Evolutionary conservation across 495 filamentous ascomycete species (phyloP).

Genomic region (Gamarada debralockiae): DNA sequence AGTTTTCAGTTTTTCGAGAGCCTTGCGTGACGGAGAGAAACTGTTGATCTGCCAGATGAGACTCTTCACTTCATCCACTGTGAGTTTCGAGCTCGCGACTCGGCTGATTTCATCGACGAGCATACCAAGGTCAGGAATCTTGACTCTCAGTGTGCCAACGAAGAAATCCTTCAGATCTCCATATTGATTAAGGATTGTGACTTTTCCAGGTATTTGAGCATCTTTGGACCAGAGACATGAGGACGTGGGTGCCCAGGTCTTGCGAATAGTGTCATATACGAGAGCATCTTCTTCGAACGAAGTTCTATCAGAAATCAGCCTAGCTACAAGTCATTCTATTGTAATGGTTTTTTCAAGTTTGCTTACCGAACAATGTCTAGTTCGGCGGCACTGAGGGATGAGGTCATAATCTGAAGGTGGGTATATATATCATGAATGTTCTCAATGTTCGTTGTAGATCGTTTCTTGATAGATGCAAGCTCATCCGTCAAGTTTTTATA

Average conservation of each 20-base stretch:
- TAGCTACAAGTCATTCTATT: constrained; percentile 1
- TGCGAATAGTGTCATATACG: not conserved
- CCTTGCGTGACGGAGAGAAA: not conserved
- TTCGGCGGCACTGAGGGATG: not conserved
- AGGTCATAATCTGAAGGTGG: too few relatives aligned
- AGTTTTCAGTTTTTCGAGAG: not conserved
- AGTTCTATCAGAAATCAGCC: constrained; percentile 1
- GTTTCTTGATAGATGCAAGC: constrained; percentile 1
- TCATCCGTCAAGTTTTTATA: constrained; percentile 2
- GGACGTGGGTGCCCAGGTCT: constrained; percentile 1
- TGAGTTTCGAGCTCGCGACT: constrained; percentile 7
- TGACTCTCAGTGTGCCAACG: constrained; percentile 30
- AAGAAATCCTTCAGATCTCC: constrained; percentile 33
- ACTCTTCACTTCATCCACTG: constrained; percentile 28
- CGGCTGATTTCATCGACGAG: constrained; percentile 32
- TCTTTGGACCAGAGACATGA: constrained; percentile 8
- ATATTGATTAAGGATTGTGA: constrained; percentile 33
- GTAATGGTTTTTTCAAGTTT: not conserved
- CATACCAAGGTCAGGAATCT: constrained; percentile 28
- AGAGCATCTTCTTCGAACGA: constrained; percentile 11
- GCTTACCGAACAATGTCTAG: constrained; percentile 8
- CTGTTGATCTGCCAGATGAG: constrained; percentile 30
- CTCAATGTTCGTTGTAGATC: constrained; percentile 3
- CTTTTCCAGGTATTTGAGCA: constrained; percentile 31
- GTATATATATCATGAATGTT: constrained; percentile 5